Evolutionary conservation across 2,329 filamentous ascomycete species (phyloP).

Genomic region (Exophiala sideris): DNA sequence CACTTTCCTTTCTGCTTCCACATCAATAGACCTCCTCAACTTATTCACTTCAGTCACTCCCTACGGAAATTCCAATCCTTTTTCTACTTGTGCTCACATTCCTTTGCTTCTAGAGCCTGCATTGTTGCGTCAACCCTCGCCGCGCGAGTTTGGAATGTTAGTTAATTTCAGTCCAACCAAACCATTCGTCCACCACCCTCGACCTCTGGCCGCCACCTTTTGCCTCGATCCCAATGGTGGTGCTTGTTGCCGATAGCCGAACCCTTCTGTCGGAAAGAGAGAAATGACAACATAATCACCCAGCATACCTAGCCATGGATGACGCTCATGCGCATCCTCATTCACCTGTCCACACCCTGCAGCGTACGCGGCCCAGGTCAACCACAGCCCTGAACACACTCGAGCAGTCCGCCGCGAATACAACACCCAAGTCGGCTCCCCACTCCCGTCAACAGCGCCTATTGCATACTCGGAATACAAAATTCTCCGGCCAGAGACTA

Average conservation of each 20-base stretch:
- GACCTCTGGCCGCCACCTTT: conserved; percentile 1
- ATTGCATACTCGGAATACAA: conserved; percentile 25
- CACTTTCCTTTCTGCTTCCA: conserved; percentile 1
- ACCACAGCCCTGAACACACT: conserved; percentile 11
- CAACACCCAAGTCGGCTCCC: conserved; percentile 19
- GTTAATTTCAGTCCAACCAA: conserved; percentile 15
- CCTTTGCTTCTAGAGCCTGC: conserved; percentile 20
- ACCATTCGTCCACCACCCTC: conserved; percentile 9
- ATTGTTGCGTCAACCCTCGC: conserved; percentile 9
- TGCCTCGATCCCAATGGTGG: conserved; percentile 15
- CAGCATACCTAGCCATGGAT: conserved; percentile 13
- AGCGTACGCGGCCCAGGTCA: conserved; percentile 13
- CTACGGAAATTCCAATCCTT: neutral
- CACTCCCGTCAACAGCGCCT: conserved; percentile 25
- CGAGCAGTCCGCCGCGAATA: conserved; percentile 7
- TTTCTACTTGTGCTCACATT: conserved; percentile 16
- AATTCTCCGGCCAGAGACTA: conserved; percentile 25
- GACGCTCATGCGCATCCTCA: conserved; percentile 19
- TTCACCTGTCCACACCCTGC: conserved; percentile 12
- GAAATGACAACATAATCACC: conserved; percentile 20
- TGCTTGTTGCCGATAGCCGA: conserved; percentile 6
- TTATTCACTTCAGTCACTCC: neutral
- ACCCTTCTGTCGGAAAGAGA: conserved; percentile 6
- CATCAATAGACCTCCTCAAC: neutral
- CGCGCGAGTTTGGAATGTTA: conserved; percentile 22